These are phyloP conservation scores for Plectosphaerella cucumerina DNA, from an alignment of 2,329 filamentous ascomycete species.

Conservation along the genomic window DNA sequence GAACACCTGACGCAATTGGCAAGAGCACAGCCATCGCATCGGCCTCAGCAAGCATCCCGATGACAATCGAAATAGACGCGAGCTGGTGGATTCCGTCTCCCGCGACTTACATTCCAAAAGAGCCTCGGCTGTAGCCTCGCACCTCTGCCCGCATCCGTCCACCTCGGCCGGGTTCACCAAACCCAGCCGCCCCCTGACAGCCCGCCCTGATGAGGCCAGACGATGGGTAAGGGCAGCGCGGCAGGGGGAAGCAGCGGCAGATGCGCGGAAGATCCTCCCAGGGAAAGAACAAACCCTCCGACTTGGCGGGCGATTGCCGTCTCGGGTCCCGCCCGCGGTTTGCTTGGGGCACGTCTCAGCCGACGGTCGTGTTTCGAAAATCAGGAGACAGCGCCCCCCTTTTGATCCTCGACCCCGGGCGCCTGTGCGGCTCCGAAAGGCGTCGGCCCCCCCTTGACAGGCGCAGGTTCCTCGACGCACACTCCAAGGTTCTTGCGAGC, in stretches of 20 bases:
- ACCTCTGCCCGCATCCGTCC: neutral
- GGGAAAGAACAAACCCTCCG: neutral
- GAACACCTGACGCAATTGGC: too few species aligned
- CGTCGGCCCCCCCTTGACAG: slow-evolving; percentile 11
- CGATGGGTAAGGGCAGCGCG: neutral
- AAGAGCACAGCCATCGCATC: too few species aligned
- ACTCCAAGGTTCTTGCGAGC: too few species aligned
- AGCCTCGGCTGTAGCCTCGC: neutral
- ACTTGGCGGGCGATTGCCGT: neutral
- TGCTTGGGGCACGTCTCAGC: neutral
- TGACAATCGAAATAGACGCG: too few species aligned
- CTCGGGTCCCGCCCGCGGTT: neutral
- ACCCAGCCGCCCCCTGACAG: too few species aligned
- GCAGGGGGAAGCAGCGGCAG: neutral
- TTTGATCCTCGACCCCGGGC: neutral
- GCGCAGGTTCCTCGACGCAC: too few species aligned
- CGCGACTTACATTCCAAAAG: neutral
- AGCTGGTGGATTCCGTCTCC: neutral
- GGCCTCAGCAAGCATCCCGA: too few species aligned
- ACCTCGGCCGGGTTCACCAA: neutral
- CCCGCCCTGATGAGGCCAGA: too few species aligned
- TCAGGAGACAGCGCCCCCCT: neutral
- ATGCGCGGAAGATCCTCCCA: neutral
- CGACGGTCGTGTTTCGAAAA: neutral
- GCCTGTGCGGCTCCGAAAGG: neutral